A percentile compares a stretch with the other conserved stretches of the same genome.
phyloP scores from a whole-genome alignment of 768 basidiomycete species.

The Mycena leptocephala region DNA sequence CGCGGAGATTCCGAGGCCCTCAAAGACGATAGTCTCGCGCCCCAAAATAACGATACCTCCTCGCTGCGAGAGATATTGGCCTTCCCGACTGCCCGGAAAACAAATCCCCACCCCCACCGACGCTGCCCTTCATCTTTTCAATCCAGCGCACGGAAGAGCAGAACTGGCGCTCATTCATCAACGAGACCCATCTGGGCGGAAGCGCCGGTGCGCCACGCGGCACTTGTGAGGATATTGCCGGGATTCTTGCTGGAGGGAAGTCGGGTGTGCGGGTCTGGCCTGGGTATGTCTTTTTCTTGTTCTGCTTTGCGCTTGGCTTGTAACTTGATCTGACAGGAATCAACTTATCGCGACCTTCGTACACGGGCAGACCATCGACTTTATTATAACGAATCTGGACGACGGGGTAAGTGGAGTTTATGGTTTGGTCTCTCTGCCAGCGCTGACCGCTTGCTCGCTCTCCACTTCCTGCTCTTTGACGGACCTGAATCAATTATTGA shows the following conservation, averaged over 20 bases:
- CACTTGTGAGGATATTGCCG: slow-evolving; percentile 2
- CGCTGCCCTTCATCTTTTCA: slow-evolving; percentile 30
- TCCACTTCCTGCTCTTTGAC: neutral
- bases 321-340: slow-evolving; percentile 11
- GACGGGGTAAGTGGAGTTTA: slow-evolving; percentile 18
- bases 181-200: slow-evolving; percentile 32
- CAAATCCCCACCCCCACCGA: neutral
- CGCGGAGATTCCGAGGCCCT: neutral
- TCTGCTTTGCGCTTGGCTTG: neutral
- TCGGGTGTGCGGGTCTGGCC: slow-evolving; percentile 24
- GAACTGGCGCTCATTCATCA: slow-evolving; percentile 36
- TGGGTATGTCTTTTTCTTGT: slow-evolving; percentile 4
- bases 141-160: slow-evolving; percentile 31
- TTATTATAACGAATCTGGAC: slow-evolving; percentile 32
- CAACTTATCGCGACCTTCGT: slow-evolving; percentile 28
- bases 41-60: too few relatives aligned
- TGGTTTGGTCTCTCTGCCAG: neutral
- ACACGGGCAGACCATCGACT: slow-evolving; percentile 13
- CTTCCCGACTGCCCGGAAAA: too few relatives aligned
- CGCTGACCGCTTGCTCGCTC: neutral
- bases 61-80: too few relatives aligned
- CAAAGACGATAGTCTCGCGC: too few relatives aligned
- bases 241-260: neutral
- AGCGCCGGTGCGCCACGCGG: slow-evolving; percentile 1
- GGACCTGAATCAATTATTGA: neutral